Evolutionary conservation across 1,284 basidiomycete genomes (phyloP).

Genomic region (Stereum hirsutum): DNA sequence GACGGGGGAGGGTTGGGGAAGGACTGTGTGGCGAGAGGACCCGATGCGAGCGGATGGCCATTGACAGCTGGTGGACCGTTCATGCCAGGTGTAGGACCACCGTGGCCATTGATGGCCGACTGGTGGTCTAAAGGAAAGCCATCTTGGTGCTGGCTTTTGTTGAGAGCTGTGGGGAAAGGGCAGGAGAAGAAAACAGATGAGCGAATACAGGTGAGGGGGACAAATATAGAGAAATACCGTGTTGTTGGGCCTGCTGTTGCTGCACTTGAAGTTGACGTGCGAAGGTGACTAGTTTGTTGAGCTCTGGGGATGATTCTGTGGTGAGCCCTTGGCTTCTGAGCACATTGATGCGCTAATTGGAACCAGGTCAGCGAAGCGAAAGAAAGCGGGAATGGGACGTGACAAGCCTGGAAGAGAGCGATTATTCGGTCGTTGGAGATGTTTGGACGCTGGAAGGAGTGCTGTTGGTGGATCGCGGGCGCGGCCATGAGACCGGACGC

Average conservation of each 20-base stretch:
- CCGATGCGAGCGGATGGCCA: slow-evolving; percentile 20
- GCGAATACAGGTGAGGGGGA: neutral
- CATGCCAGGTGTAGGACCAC: slow-evolving; percentile 8
- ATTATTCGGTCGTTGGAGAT: too few species aligned
- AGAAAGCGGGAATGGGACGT: too few species aligned
- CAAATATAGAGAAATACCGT: neutral
- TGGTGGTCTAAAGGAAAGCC: slow-evolving; percentile 9
- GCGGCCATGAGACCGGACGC: too few species aligned
- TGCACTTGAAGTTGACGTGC: slow-evolving; percentile 20
- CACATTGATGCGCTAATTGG: slow-evolving; percentile 25
- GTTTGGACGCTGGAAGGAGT: too few species aligned
- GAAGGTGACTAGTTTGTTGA: slow-evolving; percentile 22
- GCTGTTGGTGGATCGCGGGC: too few species aligned
- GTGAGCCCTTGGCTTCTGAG: slow-evolving; percentile 24
- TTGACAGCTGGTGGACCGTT: slow-evolving; percentile 19
- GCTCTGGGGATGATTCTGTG: slow-evolving; percentile 24
- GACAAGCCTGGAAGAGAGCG: too few species aligned
- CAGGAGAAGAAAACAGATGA: slow-evolving; percentile 1
- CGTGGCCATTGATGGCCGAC: slow-evolving; percentile 13
- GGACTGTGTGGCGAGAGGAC: slow-evolving; percentile 19
- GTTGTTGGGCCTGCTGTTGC: slow-evolving; percentile 12
- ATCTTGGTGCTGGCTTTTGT: slow-evolving; percentile 5
- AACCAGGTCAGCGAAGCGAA: too few species aligned
- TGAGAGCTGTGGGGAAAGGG: slow-evolving; percentile 2
- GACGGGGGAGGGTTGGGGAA: slow-evolving; percentile 33